These are phyloP conservation scores for Paulownia fortunei DNA, from an alignment of 257 asterid genomes.

Conservation along the genomic window DNA sequence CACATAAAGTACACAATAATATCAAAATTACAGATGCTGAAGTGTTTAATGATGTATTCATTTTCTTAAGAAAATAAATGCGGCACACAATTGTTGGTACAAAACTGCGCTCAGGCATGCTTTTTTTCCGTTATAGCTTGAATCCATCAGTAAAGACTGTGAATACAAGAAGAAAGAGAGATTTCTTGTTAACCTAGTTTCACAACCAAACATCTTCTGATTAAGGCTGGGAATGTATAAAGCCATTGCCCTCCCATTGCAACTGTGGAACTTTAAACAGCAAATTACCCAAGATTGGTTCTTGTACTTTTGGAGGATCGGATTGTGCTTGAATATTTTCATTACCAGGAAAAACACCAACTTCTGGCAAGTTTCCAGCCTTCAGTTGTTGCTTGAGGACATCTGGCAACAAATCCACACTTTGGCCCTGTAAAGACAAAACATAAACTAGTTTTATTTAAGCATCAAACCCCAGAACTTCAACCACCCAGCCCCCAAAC, in stretches of 20 bases:
- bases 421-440: constrained; percentile 58
- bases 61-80: neutral
- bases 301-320: constrained; percentile 45
- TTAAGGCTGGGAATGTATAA: constrained; percentile 29
- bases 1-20: neutral
- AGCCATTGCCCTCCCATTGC: constrained; percentile 44
- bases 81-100: neutral
- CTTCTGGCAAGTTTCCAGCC: constrained; percentile 64
- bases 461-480: neutral
- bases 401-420: constrained; percentile 83
- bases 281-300: constrained; percentile 64
- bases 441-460: neutral
- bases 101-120: neutral
- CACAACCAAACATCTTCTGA: neutral
- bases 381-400: constrained; percentile 68
- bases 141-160: neutral
- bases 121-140: neutral
- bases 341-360: constrained; percentile 30
- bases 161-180: neutral
- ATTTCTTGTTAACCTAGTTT: neutral
- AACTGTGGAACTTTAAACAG: constrained; percentile 43
- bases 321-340: constrained; percentile 44
- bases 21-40: too few species aligned
- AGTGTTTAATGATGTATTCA: neutral
- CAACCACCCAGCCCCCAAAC: neutral